Evolutionary conservation across 345 rosid genomes (phyloP).

Genomic region (Arabidopsis arenosa): DNA sequence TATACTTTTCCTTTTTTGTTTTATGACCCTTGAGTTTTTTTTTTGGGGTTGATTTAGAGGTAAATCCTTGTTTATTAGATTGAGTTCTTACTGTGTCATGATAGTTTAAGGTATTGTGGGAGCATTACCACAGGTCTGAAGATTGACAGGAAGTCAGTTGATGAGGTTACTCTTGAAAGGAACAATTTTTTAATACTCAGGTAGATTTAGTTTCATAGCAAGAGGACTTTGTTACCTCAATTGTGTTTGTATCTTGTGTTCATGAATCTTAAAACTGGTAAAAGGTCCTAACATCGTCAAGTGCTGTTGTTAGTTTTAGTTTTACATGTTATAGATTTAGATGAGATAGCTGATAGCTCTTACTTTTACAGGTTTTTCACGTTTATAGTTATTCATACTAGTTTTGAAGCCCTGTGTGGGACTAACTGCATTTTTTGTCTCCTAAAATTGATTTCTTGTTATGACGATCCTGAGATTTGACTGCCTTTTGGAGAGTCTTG

Average conservation of each 20-base stretch:
- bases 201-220: constrained; percentile 11
- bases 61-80: not conserved
- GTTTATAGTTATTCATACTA: not conserved
- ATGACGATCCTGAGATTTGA: not conserved
- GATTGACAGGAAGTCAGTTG: not conserved
- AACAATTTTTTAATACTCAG: not conserved
- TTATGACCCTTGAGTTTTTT: not conserved
- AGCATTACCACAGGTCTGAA: constrained; percentile 16
- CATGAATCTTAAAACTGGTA: not conserved
- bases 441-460: not conserved
- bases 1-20: not conserved
- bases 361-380: not conserved
- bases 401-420: constrained; percentile 5
- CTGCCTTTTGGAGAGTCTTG: not conserved
- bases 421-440: not conserved
- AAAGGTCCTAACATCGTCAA: not conserved
- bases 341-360: not conserved
- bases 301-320: constrained; percentile 1
- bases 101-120: constrained; percentile 22
- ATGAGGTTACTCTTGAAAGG: constrained; percentile 5
- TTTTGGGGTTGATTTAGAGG: not conserved
- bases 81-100: constrained; percentile 11
- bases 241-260: constrained; percentile 13
- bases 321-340: constrained; percentile 27
- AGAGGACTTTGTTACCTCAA: constrained; percentile 15